Base-by-base conservation (phyloP, 2,329 filamentous ascomycete species). In the Fusarium sp. region DNA sequence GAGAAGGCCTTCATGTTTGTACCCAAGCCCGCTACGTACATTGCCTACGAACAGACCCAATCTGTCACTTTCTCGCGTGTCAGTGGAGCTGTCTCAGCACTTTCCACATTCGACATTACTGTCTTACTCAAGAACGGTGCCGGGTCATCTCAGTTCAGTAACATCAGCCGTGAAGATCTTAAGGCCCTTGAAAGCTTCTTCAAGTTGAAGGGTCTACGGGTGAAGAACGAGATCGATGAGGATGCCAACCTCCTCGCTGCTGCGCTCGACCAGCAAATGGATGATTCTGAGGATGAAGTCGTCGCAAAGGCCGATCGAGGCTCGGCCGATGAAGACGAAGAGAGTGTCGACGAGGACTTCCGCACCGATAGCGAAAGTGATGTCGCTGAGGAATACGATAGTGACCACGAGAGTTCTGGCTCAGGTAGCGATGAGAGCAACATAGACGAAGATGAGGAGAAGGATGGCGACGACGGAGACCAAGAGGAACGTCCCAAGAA, bases 1-100 rank as follows among this genome's bases (percentile, higher is more conserved):
- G 96, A 99, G 81, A 97, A 97, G 82, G 95, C 94, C 9, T 97
- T 99, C 80, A 96, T 99, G 88, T 99, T 99, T 78, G 96, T 99
- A 17, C 96, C 96, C 32, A 99, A 99, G 82, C 96, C 96, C 2
- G 94, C 96, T 17, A 97, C 95, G 2, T 99, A 98, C 81, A 95
- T 99, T 63, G 92, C 93, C 63, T 96, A 97, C 81, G 96, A 99
- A 75, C 93, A 97, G 75, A 92, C 96, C 35, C 88, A 92, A 51
- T 92, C 92, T 50, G 91, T 99, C 68, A 97, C 94, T 35, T 97
- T 99, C 85, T 97, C 94, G 27, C 93, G 96, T 76, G 94, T 99
- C 44, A 94, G 94, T 65, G 96, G 96, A 62, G 94, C 95, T 55
- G 90, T 98, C 65, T 97, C 95, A 51, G 93, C 96, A 49, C 92